These are phyloP conservation scores for Lactarius psammicola DNA, from an alignment of 768 basidiomycete species.

Conservation along the genomic window DNA sequence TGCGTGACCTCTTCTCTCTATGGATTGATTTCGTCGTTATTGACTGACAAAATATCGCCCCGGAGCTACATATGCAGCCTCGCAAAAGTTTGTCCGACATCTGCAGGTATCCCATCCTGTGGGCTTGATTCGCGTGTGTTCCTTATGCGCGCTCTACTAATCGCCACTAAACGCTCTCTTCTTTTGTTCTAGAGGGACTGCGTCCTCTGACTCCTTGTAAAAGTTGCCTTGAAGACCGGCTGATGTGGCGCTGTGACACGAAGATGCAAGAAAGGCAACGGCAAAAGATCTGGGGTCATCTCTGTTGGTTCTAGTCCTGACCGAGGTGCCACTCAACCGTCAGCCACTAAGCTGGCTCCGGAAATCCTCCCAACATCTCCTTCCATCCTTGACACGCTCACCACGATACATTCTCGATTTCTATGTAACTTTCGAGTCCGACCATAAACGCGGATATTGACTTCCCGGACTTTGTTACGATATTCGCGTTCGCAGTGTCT, in stretches of 20 bases:
- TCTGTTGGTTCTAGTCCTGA: conserved; percentile 25
- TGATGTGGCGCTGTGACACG: conserved; percentile 19
- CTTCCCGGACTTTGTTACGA: conserved; percentile 4
- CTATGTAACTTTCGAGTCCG: conserved; percentile 10
- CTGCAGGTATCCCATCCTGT: background rate
- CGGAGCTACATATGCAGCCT: conserved; percentile 1
- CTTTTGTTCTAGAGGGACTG: conserved; percentile 9
- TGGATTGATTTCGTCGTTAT: background rate
- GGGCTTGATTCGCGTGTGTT: conserved; percentile 1
- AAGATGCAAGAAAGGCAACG: conserved; percentile 23
- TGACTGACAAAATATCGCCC: background rate
- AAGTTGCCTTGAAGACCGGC: conserved; percentile 13
- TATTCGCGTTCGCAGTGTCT: conserved; percentile 9
- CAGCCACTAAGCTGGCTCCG: conserved; percentile 21
- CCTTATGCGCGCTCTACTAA: conserved; percentile 2
- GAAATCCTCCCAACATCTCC: conserved; percentile 6
- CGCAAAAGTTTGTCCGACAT: background rate
- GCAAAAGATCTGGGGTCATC: conserved; percentile 14
- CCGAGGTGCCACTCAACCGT: conserved; percentile 16
- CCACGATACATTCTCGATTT: conserved; percentile 8
- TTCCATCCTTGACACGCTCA: background rate
- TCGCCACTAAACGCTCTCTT: conserved; percentile 1
- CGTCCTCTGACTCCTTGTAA: background rate
- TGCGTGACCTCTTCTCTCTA: background rate
- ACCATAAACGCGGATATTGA: conserved; percentile 15